phyloP scores from a whole-genome alignment of 352 stramenopile species.

The Globisporangium middletonii region DNA sequence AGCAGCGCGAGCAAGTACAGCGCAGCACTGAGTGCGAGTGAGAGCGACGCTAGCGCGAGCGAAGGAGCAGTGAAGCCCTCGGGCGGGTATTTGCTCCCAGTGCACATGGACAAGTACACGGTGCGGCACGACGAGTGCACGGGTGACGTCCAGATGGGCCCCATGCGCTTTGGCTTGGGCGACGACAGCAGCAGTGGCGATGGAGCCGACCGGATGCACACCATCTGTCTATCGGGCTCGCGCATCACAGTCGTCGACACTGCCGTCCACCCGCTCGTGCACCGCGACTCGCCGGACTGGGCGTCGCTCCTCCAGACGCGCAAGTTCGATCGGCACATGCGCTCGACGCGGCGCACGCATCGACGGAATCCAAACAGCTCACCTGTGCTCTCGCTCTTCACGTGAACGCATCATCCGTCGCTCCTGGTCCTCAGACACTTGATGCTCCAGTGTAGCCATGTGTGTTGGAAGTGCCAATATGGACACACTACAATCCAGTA shows the following conservation, averaged over 20 bases:
- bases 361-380: slow-evolving; percentile 35
- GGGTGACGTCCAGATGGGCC: slow-evolving; percentile 1
- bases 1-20: neutral
- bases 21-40: neutral
- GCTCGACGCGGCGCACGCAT: slow-evolving; percentile 47
- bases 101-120: slow-evolving; percentile 52
- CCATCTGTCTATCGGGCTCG: neutral
- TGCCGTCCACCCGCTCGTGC: neutral
- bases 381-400: slow-evolving; percentile 20
- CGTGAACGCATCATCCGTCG: neutral
- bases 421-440: neutral
- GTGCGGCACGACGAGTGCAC: slow-evolving; percentile 15
- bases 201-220: neutral
- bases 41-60: neutral
- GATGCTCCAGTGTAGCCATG: neutral
- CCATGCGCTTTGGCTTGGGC: slow-evolving; percentile 1
- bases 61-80: slow-evolving; percentile 13
- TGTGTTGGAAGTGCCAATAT: neutral
- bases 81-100: slow-evolving; percentile 37
- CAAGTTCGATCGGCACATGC: slow-evolving; percentile 78
- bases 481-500: neutral
- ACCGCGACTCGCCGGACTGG: slow-evolving; percentile 21
- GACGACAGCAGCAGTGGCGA: neutral
- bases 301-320: slow-evolving; percentile 36
- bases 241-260: slow-evolving; percentile 8